Conservation (phyloP, 768 basidiomycete species). For the Pleurotus giganteus region DNA sequence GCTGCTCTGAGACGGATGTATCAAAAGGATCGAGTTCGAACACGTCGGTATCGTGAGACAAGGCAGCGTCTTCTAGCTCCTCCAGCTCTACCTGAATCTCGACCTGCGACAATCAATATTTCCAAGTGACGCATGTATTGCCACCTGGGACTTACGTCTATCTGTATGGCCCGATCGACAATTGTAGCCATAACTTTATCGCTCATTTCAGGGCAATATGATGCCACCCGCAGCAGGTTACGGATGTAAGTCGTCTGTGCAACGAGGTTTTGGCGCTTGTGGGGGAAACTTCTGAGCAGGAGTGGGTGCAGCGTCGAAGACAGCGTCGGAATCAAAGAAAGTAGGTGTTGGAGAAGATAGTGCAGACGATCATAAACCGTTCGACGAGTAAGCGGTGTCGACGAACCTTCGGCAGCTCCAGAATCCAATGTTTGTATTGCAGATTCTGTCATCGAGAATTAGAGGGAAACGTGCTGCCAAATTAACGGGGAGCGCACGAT, state of each 20-base stretch:
- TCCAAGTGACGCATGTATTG: neutral
- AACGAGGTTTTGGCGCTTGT: slow-evolving; percentile 82
- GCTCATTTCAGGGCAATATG: slow-evolving; percentile 85
- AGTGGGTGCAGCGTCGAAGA: slow-evolving; percentile 85
- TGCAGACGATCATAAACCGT: slow-evolving; percentile 87
- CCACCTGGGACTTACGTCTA: slow-evolving; percentile 66
- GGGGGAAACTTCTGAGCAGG: slow-evolving; percentile 84
- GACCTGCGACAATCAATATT: slow-evolving; percentile 48
- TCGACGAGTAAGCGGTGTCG: slow-evolving; percentile 73
- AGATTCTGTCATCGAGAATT: slow-evolving; percentile 50
- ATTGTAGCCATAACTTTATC: slow-evolving; percentile 85
- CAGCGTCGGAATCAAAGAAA: slow-evolving; percentile 88
- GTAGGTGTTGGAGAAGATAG: slow-evolving; percentile 78
- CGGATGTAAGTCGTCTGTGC: slow-evolving; percentile 88
- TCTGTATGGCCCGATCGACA: slow-evolving; percentile 91
- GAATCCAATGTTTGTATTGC: slow-evolving; percentile 62
- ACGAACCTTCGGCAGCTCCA: slow-evolving; percentile 60
- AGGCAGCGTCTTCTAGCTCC: slow-evolving; percentile 74
- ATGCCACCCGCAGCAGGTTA: slow-evolving; percentile 78
- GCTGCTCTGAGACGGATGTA: slow-evolving; percentile 75
- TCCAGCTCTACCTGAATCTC: slow-evolving; percentile 97
- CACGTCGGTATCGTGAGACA: slow-evolving; percentile 51
- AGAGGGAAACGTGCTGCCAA: slow-evolving; percentile 1
- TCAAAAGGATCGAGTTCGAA: slow-evolving; percentile 89
- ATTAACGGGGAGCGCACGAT: slow-evolving; percentile 59